These are phyloP conservation scores for Aspergillus carbonarius DNA, from an alignment of 2,329 filamentous ascomycete genomes.

Conservation along the genomic window DNA sequence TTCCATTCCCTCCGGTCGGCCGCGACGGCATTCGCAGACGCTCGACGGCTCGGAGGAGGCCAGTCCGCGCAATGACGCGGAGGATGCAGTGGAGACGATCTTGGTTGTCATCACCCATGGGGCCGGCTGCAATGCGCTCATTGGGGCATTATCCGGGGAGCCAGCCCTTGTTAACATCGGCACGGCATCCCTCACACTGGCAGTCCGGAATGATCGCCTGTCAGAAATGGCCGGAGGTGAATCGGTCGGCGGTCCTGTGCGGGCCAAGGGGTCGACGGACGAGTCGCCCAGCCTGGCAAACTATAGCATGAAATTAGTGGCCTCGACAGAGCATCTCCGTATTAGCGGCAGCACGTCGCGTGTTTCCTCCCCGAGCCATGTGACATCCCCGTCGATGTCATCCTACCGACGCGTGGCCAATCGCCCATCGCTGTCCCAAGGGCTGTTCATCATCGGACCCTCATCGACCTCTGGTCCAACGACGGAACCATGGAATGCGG, in stretches of 20 bases:
- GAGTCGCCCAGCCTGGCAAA: conserved; percentile 45
- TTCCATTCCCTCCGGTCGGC: conserved; percentile 5
- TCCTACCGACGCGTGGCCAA: conserved; percentile 34
- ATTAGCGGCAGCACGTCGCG: conserved; percentile 39
- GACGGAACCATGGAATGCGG: conserved; percentile 24
- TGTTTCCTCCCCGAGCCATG: conserved; percentile 24
- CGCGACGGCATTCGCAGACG: conserved; percentile 19
- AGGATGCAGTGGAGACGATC: conserved; percentile 71
- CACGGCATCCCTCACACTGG: conserved; percentile 89
- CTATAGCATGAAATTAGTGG: conserved; percentile 60
- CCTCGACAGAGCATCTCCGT: conserved; percentile 62
- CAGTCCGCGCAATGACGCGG: conserved; percentile 47
- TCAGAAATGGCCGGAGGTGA: conserved; percentile 12
- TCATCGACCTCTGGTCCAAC: conserved; percentile 16
- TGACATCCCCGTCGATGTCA: conserved; percentile 25
- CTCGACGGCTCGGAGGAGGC: conserved; percentile 16
- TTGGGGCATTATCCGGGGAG: conserved; percentile 86
- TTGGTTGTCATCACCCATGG: conserved; percentile 90
- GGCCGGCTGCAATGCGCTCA: conserved; percentile 91
- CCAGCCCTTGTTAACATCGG: conserved; percentile 88
- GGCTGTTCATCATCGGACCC: conserved; percentile 26
- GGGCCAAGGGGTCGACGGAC: not conserved
- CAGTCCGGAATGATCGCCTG: conserved; percentile 57
- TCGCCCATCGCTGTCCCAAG: conserved; percentile 27
- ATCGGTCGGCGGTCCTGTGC: conserved; percentile 7